Evolutionary conservation across 2,329 filamentous ascomycete genomes (phyloP).

Genomic region (Colletotrichum orchidophilum): DNA sequence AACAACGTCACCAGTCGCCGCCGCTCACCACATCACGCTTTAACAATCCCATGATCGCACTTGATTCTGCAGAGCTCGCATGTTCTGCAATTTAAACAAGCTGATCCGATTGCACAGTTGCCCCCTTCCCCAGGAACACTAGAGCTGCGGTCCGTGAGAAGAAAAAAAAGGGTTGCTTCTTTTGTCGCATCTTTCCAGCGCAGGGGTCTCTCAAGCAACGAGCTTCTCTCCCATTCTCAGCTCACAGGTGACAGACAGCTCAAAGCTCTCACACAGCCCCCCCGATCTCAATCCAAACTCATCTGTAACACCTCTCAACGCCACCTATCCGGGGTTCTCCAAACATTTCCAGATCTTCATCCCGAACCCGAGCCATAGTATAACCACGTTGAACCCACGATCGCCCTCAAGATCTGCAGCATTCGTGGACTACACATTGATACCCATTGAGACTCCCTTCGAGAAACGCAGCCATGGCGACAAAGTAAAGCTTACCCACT

Average conservation of each 20-base stretch:
- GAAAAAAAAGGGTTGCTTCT: background rate
- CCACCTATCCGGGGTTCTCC: slow-evolving; percentile 8
- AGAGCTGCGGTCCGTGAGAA: background rate
- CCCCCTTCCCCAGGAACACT: background rate
- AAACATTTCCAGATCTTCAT: background rate
- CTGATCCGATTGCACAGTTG: background rate
- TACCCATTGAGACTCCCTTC: background rate
- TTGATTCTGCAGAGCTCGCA: background rate
- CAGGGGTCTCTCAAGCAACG: background rate
- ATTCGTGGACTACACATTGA: background rate
- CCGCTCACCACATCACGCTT: background rate
- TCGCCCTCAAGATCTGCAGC: background rate
- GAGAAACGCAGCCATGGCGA: slow-evolving; percentile 10
- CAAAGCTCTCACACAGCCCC: background rate
- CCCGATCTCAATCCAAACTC: slow-evolving; percentile 20
- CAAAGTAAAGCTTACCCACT: slow-evolving; percentile 2
- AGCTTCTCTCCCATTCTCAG: background rate
- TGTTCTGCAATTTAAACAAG: background rate
- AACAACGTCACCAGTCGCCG: slow-evolving; percentile 16
- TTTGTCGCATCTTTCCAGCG: background rate
- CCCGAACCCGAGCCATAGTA: background rate
- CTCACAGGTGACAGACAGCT: background rate
- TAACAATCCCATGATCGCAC: slow-evolving; percentile 12
- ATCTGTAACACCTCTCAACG: slow-evolving; percentile 23
- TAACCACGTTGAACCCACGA: background rate